A percentile compares a stretch with the other conserved stretches of the same genome.
Evolutionary conservation across 2,329 filamentous ascomycete species (phyloP).

Genomic region (Sporothrix variecibatus): DNA sequence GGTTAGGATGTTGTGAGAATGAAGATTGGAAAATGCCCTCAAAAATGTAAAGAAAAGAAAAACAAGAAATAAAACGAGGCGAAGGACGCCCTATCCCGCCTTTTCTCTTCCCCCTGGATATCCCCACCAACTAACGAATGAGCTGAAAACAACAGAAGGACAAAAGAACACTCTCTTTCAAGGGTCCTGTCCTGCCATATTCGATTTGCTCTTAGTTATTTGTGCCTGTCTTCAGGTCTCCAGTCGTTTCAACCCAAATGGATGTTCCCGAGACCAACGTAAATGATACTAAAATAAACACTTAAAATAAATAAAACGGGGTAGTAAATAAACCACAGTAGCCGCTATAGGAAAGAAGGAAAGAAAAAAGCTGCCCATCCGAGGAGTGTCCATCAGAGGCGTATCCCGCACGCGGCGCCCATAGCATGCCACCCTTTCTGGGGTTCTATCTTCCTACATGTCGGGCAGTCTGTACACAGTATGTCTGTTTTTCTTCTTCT

Average conservation of each 20-base stretch:
- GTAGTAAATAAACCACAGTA: background rate
- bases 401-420: background rate
- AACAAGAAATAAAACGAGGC: constrained; percentile 10
- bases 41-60: background rate
- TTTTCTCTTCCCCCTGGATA: constrained; percentile 1
- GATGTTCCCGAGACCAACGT: background rate
- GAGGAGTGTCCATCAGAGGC: background rate
- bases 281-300: background rate
- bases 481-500: background rate
- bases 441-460: background rate
- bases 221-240: background rate
- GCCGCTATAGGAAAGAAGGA: background rate
- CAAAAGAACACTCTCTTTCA: background rate
- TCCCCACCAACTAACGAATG: background rate
- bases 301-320: background rate
- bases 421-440: background rate
- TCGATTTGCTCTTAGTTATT: background rate
- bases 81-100: background rate
- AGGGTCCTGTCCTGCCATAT: background rate
- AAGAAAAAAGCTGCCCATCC: background rate
- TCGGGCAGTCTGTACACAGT: background rate
- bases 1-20: background rate
- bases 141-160: background rate
- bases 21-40: background rate
- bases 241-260: constrained; percentile 13